phyloP scores from a whole-genome alignment of 305 asterid species.

The Fraxinus dipetala region DNA sequence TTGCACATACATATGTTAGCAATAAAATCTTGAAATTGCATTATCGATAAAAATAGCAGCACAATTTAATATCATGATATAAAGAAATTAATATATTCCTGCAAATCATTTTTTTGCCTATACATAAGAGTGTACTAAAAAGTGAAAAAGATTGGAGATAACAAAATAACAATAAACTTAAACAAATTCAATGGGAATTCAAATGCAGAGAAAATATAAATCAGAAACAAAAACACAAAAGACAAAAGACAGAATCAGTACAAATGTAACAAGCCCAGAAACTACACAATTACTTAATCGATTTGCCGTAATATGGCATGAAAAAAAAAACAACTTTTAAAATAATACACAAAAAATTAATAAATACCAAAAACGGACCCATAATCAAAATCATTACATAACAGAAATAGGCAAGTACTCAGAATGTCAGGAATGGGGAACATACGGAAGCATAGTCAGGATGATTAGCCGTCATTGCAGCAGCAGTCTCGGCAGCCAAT shows the following conservation, averaged over 20 bases:
- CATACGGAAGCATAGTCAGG: conserved; percentile 91
- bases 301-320: neutral
- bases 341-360: neutral
- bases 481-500: conserved; percentile 95
- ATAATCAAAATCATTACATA: neutral
- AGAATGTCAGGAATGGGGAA: neutral
- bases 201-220: neutral
- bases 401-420: neutral
- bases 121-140: neutral
- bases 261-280: neutral
- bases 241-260: neutral
- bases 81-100: neutral
- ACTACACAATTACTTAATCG: neutral
- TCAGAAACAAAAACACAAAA: neutral
- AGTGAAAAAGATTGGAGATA: neutral
- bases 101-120: neutral
- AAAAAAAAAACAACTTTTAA: neutral
- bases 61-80: neutral
- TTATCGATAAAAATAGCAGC: neutral
- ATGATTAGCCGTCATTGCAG: conserved; percentile 85
- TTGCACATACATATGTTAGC: neutral
- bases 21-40: neutral
- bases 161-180: neutral
- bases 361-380: neutral
- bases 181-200: neutral